These are phyloP conservation scores for Camellia lanceoleosa DNA, from an alignment of 148 eudicot species.

Conservation along the genomic window DNA sequence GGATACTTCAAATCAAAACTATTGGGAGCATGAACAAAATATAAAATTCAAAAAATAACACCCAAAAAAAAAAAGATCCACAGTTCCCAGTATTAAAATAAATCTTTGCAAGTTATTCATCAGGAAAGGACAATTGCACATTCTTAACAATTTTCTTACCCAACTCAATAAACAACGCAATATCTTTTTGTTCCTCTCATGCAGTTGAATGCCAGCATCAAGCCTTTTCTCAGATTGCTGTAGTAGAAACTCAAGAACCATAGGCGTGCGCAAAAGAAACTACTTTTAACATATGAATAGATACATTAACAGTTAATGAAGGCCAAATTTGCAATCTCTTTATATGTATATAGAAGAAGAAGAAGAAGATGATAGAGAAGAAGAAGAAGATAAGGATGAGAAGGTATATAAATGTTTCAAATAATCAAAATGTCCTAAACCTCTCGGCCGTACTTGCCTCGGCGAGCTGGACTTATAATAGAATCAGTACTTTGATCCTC, in stretches of 20 bases:
- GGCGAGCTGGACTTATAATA: conserved; percentile 48
- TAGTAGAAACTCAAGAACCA: conserved; percentile 80
- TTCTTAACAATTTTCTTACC: conserved; percentile 46
- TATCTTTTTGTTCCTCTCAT: conserved; percentile 74
- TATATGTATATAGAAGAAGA: background rate
- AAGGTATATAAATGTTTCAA: background rate
- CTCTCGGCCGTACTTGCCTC: conserved; percentile 78
- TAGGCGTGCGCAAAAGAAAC: conserved; percentile 78
- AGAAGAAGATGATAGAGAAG: too few relatives aligned
- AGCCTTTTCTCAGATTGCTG: conserved; percentile 65
- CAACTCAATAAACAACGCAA: conserved; percentile 92
- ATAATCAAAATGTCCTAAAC: conserved; percentile 31
- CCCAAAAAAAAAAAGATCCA: background rate
- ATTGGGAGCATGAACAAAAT: background rate
- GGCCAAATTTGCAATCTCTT: background rate
- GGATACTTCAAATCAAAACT: background rate
- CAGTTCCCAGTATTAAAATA: conserved; percentile 6
- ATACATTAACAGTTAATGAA: conserved; percentile 16
- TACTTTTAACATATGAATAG: conserved; percentile 38
- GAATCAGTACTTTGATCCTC: conserved; percentile 73
- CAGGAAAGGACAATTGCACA: background rate
- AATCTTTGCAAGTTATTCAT: background rate
- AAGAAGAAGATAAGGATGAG: background rate
- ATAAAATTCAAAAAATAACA: background rate
- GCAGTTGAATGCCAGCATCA: conserved; percentile 52